These are phyloP conservation scores for Fusarium mangiferae DNA, from an alignment of 2,329 filamentous ascomycete genomes.

Conservation along the genomic window DNA sequence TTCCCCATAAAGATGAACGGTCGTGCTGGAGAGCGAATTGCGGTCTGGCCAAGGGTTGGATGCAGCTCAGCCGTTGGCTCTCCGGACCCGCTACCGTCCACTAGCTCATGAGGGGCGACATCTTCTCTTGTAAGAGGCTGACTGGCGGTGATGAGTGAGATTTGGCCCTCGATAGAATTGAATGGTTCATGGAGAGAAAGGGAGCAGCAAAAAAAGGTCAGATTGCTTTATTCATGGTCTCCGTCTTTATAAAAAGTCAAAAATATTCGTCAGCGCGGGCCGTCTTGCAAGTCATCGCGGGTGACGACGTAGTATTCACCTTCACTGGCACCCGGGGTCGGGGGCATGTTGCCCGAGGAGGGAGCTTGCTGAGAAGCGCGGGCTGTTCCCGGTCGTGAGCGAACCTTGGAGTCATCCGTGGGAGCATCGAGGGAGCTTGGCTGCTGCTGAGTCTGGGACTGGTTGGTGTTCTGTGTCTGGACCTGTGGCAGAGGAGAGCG, in stretches of 20 bases:
- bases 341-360: constrained; percentile 66
- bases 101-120: constrained; percentile 17
- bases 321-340: constrained; percentile 70
- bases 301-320: constrained; percentile 64
- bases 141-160: not conserved
- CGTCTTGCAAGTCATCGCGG: constrained; percentile 46
- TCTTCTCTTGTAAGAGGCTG: constrained; percentile 19
- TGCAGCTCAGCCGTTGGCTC: constrained; percentile 3
- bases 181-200: constrained; percentile 11
- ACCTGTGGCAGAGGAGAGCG: constrained; percentile 28
- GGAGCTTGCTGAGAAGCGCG: constrained; percentile 62
- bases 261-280: constrained; percentile 45
- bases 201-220: constrained; percentile 6
- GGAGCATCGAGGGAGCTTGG: constrained; percentile 32
- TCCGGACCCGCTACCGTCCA: constrained; percentile 20
- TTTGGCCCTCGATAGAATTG: constrained; percentile 16
- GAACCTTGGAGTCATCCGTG: constrained; percentile 50
- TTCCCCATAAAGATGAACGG: constrained; percentile 16
- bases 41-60: constrained; percentile 3
- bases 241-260: constrained; percentile 49
- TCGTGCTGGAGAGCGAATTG: not conserved
- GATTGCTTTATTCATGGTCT: constrained; percentile 48
- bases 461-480: constrained; percentile 27
- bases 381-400: constrained; percentile 66
- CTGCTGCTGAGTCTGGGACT: constrained; percentile 32